Conservation (phyloP, 1,284 basidiomycete species). For the Microbotryomycetes sp. region DNA sequence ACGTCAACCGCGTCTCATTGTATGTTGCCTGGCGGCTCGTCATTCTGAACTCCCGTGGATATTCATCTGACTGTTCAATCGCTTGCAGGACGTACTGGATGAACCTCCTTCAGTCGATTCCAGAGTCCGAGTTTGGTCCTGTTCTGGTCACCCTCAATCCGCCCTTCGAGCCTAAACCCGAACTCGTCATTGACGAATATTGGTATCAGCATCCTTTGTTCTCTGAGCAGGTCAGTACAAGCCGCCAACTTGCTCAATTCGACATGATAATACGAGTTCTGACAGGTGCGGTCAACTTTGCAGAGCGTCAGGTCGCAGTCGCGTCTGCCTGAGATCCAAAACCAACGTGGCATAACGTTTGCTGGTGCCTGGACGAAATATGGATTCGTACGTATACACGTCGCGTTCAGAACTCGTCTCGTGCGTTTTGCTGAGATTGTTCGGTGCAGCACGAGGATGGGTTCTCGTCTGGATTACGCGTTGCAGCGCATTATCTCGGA, state of each 20-base stretch:
- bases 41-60: conserved; percentile 8
- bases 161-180: conserved; percentile 55
- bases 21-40: conserved; percentile 44
- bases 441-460: conserved; percentile 70
- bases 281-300: conserved; percentile 11
- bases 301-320: conserved; percentile 52
- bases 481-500: conserved; percentile 40
- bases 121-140: conserved; percentile 55
- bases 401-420: not conserved
- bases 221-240: conserved; percentile 46
- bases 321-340: conserved; percentile 57
- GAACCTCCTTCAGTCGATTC: conserved; percentile 69
- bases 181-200: conserved; percentile 52
- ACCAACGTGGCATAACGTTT: conserved; percentile 58
- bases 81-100: conserved; percentile 54
- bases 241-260: too few relatives aligned
- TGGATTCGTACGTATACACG: conserved; percentile 40
- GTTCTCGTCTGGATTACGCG: conserved; percentile 52
- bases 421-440: too few relatives aligned
- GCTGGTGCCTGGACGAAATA: conserved; percentile 75
- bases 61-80: conserved; percentile 12
- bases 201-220: conserved; percentile 65
- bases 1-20: conserved; percentile 60
- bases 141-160: conserved; percentile 74
- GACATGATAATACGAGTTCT: not conserved